Conservation (phyloP, 2,329 filamentous ascomycete species). For the Penicillium psychrosexuale region DNA sequence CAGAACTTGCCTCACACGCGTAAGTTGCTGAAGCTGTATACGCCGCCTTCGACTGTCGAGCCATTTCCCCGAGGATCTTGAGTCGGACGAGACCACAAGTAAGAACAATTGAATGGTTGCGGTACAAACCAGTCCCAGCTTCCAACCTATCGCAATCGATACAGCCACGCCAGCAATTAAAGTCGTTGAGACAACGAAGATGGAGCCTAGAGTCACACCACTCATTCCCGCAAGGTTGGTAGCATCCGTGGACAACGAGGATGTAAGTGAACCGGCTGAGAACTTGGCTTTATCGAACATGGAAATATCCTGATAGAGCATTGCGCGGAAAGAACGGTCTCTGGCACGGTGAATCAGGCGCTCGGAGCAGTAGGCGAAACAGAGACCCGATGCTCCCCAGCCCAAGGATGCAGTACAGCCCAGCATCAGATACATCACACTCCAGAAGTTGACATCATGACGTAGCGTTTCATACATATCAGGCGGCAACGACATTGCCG, state of each 20-base stretch:
- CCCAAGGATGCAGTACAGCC: not conserved
- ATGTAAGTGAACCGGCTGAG: constrained; percentile 80
- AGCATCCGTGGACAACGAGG: constrained; percentile 75
- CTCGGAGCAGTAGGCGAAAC: constrained; percentile 82
- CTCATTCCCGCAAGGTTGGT: constrained; percentile 65
- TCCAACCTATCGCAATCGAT: constrained; percentile 77
- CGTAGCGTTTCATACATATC: not conserved
- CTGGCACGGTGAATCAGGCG: constrained; percentile 78
- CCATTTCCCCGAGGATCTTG: not conserved
- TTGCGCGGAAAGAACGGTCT: constrained; percentile 75
- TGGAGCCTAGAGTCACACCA: constrained; percentile 80
- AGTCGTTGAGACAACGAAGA: constrained; percentile 76
- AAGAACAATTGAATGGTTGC: constrained; percentile 70
- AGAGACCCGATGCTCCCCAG: constrained; percentile 55
- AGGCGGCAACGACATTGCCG: constrained; percentile 30
- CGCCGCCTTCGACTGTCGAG: constrained; percentile 61
- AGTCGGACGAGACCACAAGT: constrained; percentile 55
- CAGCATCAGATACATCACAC: constrained; percentile 3
- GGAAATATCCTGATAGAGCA: constrained; percentile 86
- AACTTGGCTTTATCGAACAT: constrained; percentile 91
- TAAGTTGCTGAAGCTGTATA: constrained; percentile 79
- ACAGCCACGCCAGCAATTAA: constrained; percentile 69
- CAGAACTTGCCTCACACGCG: constrained; percentile 67
- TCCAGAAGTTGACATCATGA: constrained; percentile 1
- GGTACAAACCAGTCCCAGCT: constrained; percentile 80